Evolutionary conservation across 176 grass and related monocot species (phyloP).

Genomic region (Lolium rigidum): DNA sequence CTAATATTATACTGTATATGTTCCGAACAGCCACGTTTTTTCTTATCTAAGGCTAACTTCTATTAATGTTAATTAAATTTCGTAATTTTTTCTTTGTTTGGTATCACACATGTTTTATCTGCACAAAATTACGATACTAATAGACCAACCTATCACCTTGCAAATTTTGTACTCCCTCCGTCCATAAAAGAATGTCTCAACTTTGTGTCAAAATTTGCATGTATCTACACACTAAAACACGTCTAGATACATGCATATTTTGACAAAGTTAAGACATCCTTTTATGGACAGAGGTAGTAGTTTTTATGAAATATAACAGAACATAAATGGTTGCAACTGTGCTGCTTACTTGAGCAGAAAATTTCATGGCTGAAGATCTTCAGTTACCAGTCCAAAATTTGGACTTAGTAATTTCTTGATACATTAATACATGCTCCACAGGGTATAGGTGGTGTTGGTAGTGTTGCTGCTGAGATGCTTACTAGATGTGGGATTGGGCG

Average conservation of each 20-base stretch:
- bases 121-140: background rate
- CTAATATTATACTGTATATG: background rate
- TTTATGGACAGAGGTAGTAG: too few species aligned
- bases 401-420: conserved; percentile 14
- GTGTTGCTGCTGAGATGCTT: conserved; percentile 96
- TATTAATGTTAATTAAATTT: conserved; percentile 3
- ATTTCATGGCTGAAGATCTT: background rate
- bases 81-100: background rate
- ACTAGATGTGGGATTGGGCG: conserved; percentile 97
- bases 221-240: too few species aligned
- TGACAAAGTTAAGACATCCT: too few species aligned
- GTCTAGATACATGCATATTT: too few species aligned
- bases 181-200: too few species aligned
- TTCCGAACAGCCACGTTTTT: background rate
- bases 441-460: conserved; percentile 98
- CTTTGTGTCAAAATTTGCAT: too few species aligned
- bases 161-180: background rate
- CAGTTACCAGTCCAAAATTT: background rate
- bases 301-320: conserved; percentile 18
- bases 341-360: background rate
- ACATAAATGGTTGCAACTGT: background rate
- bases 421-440: conserved; percentile 29
- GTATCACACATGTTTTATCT: conserved; percentile 23
- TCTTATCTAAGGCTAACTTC: background rate
- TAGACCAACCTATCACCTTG: background rate